phyloP scores from a whole-genome alignment of 2,329 filamentous ascomycete genomes.

The Orbilia oligospora region DNA sequence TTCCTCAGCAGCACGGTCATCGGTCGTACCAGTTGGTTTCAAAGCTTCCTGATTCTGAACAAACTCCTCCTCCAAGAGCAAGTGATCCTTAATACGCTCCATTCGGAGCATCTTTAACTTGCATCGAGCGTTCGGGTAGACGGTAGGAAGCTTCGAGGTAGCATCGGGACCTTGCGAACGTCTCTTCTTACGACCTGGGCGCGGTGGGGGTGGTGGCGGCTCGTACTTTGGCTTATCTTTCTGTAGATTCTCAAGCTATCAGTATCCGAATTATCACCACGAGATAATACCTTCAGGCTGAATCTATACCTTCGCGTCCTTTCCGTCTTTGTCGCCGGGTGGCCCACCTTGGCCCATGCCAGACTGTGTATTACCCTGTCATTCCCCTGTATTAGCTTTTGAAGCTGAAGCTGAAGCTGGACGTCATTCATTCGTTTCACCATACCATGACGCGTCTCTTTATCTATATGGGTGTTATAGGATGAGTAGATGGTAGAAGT shows the following conservation, averaged over 20 bases:
- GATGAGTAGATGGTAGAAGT: constrained; percentile 4
- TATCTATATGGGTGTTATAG: constrained; percentile 4
- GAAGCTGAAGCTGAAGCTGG: constrained; percentile 12
- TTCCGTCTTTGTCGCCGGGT: constrained; percentile 82
- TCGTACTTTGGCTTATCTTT: constrained; percentile 99
- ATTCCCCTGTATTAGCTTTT: constrained; percentile 23
- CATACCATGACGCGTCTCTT: constrained; percentile 60
- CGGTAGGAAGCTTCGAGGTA: constrained; percentile 91
- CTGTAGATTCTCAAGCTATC: constrained; percentile 69
- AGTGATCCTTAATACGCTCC: constrained; percentile 98
- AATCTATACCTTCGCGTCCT: constrained; percentile 87
- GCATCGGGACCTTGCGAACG: constrained; percentile 93
- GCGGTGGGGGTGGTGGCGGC: constrained; percentile 95
- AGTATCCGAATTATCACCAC: constrained; percentile 20
- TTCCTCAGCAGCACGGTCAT: constrained; percentile 93
- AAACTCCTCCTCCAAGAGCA: constrained; percentile 97
- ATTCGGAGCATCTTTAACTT: constrained; percentile 97
- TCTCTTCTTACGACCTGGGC: constrained; percentile 98
- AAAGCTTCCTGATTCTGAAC: constrained; percentile 98
- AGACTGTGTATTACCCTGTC: constrained; percentile 85
- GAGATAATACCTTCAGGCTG: neutral
- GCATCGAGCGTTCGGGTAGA: constrained; percentile 96
- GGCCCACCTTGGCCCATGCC: constrained; percentile 81
- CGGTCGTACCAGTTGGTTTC: constrained; percentile 79
- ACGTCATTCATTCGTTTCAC: constrained; percentile 43